Evolutionary conservation across 129 eudicot genomes (phyloP).

Genomic region (Flaveria sonorensis): DNA sequence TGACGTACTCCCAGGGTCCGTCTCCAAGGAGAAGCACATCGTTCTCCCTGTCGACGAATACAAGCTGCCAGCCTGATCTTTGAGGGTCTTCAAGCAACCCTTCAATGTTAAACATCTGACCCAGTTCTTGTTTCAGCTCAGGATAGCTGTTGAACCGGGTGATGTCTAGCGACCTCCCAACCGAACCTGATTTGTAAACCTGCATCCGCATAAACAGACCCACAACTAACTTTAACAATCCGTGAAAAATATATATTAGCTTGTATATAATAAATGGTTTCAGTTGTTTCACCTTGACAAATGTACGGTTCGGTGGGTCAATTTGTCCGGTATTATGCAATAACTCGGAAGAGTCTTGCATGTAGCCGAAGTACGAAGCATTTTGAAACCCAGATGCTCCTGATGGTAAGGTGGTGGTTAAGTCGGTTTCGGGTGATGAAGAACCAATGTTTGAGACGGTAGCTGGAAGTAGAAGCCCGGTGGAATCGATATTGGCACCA

Average conservation of each 20-base stretch:
- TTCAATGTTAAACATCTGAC: constrained; percentile 91
- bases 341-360: constrained; percentile 85
- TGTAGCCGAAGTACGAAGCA: constrained; percentile 59
- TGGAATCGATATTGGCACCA: constrained; percentile 63
- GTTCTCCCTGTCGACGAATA: constrained; percentile 99
- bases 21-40: constrained; percentile 99
- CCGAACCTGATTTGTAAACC: constrained; percentile 93
- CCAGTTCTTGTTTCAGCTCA: constrained; percentile 91
- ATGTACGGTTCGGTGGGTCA: constrained; percentile 75
- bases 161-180: constrained; percentile 98
- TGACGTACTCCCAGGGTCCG: constrained; percentile 98
- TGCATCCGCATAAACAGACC: constrained; percentile 32
- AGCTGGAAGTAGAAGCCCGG: constrained; percentile 81
- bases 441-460: constrained; percentile 60
- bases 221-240: background rate
- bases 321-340: constrained; percentile 71
- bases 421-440: constrained; percentile 54
- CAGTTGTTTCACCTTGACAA: constrained; percentile 66
- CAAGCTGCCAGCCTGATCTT: constrained; percentile 99
- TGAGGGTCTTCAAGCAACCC: constrained; percentile 95
- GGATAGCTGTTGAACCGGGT: constrained; percentile 93
- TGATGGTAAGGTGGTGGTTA: constrained; percentile 66
- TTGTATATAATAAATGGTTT: background rate
- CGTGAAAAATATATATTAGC: no score
- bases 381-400: constrained; percentile 75